A percentile compares a stretch with the other conserved stretches of the same genome.
These are phyloP conservation scores for Suaeda aralocaspica DNA, from an alignment of 148 eudicot species.

Conservation along the genomic window DNA sequence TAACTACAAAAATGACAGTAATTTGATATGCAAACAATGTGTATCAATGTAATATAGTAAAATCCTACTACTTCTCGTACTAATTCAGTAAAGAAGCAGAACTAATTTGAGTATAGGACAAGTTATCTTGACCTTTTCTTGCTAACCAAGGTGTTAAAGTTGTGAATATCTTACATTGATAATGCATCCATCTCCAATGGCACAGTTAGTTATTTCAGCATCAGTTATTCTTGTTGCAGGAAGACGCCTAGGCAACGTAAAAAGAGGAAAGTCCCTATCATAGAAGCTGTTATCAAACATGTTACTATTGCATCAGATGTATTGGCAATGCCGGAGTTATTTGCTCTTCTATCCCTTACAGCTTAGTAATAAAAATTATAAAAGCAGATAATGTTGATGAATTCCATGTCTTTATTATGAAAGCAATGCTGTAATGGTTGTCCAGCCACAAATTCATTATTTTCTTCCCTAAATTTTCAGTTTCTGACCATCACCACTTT, in stretches of 20 bases:
- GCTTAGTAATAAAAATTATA: too few relatives aligned
- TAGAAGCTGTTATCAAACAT: conserved; percentile 48
- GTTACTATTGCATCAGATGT: conserved; percentile 20
- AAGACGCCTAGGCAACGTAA: conserved; percentile 63
- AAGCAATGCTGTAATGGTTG: too few relatives aligned
- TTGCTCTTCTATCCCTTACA: not conserved
- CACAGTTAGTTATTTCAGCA: conserved; percentile 54
- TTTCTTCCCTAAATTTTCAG: not conserved
- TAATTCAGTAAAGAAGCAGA: not conserved
- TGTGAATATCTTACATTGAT: conserved; percentile 48
- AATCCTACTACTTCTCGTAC: not conserved
- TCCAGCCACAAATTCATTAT: too few relatives aligned
- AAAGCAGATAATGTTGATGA: too few relatives aligned
- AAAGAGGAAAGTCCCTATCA: conserved; percentile 53
- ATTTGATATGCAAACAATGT: too few relatives aligned
- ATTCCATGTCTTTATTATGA: too few relatives aligned
- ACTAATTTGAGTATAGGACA: not conserved
- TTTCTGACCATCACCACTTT: not conserved
- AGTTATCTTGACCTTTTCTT: not conserved
- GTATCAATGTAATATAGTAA: too few relatives aligned
- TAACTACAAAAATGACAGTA: too few relatives aligned
- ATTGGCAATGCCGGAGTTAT: not conserved
- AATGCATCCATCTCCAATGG: conserved; percentile 79
- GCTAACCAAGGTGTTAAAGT: not conserved
- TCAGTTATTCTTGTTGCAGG: conserved; percentile 57